Evolutionary conservation across 805 yeast species (phyloP).

Genomic region (Zygotorulaspora sp.): DNA sequence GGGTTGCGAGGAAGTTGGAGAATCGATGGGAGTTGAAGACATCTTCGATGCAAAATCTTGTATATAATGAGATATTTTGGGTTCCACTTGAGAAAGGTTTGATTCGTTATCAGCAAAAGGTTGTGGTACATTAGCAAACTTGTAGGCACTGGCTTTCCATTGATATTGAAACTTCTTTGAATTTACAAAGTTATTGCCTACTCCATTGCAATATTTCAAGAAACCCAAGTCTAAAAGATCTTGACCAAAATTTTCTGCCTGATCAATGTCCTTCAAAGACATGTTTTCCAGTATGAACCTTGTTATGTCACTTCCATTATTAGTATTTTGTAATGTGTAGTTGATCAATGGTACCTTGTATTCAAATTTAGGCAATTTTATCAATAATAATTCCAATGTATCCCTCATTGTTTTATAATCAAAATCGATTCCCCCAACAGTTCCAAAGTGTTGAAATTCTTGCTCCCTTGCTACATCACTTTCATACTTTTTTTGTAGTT

Average conservation of each 20-base stretch:
- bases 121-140: conserved; percentile 41
- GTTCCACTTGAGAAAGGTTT: conserved; percentile 11
- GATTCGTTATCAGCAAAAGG: conserved; percentile 16
- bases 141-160: conserved; percentile 71
- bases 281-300: conserved; percentile 29
- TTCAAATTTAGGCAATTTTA: conserved; percentile 48
- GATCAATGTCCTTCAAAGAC: conserved; percentile 41
- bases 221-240: conserved; percentile 59
- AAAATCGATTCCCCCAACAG: conserved; percentile 30
- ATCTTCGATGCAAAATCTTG: conserved; percentile 16
- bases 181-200: conserved; percentile 72
- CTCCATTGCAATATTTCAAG: conserved; percentile 47
- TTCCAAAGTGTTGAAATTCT: conserved; percentile 30
- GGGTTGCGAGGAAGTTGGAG: conserved; percentile 1
- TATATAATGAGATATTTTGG: conserved; percentile 15
- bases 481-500: conserved; percentile 25
- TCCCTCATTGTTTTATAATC: conserved; percentile 37
- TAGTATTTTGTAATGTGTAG: conserved; percentile 30
- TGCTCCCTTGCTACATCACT: conserved; percentile 24
- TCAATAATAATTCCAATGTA: conserved; percentile 41
- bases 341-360: conserved; percentile 59
- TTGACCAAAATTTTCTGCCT: conserved; percentile 72
- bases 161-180: conserved; percentile 71
- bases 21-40: conserved; percentile 5
- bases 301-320: conserved; percentile 34